Percentiles rank a stretch among this genome's conserved stretches.
These are phyloP conservation scores for Aureobasidium namibiae DNA, from an alignment of 2,329 filamentous ascomycete genomes.

Conservation along the genomic window DNA sequence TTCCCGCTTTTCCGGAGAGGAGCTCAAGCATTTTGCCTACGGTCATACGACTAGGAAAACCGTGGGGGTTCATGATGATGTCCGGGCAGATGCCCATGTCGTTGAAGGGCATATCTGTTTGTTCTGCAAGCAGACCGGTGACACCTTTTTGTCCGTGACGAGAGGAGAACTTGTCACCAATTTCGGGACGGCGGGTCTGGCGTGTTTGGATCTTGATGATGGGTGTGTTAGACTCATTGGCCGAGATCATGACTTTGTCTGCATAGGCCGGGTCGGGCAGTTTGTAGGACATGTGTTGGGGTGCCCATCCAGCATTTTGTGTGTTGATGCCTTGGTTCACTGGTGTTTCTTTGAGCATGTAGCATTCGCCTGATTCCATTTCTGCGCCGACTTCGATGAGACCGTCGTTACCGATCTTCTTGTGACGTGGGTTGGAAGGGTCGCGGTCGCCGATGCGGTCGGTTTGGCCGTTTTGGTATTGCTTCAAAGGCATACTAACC, in stretches of 20 bases:
- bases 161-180: conserved; percentile 98
- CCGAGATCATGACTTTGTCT: conserved; percentile 91
- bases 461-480: conserved; percentile 71
- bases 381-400: conserved; percentile 78
- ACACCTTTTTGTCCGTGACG: conserved; percentile 98
- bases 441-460: conserved; percentile 56
- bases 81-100: conserved; percentile 88
- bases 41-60: conserved; percentile 99
- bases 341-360: conserved; percentile 84
- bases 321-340: conserved; percentile 64
- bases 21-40: conserved; percentile 97
- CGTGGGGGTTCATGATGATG: conserved; percentile 99
- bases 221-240: conserved; percentile 76
- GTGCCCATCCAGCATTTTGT: conserved; percentile 29
- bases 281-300: conserved; percentile 33
- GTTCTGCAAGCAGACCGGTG: conserved; percentile 90
- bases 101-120: conserved; percentile 94
- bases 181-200: conserved; percentile 89
- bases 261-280: conserved; percentile 80
- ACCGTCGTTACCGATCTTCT: conserved; percentile 75
- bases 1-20: conserved; percentile 85
- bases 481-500: conserved; percentile 75
- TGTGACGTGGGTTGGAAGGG: conserved; percentile 44
- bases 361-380: conserved; percentile 70
- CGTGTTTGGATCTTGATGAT: conserved; percentile 91